These are phyloP conservation scores for Ceratocystis lukuohia DNA, from an alignment of 2,329 filamentous ascomycete species.

Conservation along the genomic window DNA sequence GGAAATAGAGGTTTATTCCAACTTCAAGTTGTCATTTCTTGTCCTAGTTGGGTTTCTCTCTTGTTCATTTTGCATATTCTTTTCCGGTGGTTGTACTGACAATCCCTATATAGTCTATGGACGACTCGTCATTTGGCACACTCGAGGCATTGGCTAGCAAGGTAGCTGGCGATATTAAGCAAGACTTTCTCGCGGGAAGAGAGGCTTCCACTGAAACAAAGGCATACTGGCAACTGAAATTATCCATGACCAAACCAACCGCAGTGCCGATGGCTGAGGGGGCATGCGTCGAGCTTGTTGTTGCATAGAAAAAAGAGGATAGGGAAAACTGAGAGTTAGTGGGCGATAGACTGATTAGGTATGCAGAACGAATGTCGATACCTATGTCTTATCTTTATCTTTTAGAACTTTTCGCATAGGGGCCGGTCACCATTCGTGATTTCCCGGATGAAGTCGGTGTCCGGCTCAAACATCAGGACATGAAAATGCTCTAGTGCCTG, in stretches of 20 bases:
- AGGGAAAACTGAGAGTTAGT: no score
- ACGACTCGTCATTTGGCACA: slow-evolving; percentile 46
- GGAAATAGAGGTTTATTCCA: no score
- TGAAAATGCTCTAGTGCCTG: slow-evolving; percentile 88
- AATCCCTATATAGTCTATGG: slow-evolving; percentile 36
- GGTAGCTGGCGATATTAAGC: slow-evolving; percentile 35
- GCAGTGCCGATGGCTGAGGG: slow-evolving; percentile 61
- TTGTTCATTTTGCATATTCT: neutral
- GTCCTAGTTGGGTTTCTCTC: neutral
- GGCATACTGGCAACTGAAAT: slow-evolving; percentile 38
- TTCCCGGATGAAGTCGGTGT: slow-evolving; percentile 51
- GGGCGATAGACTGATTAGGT: no score
- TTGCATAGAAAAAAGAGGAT: neutral
- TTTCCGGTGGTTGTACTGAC: slow-evolving; percentile 5
- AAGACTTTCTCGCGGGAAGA: slow-evolving; percentile 26
- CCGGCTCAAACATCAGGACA: slow-evolving; percentile 73
- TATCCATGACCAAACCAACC: slow-evolving; percentile 57
- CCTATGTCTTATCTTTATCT: neutral
- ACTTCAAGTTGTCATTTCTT: neutral
- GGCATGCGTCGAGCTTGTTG: slow-evolving; percentile 44
- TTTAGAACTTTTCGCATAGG: slow-evolving; percentile 35
- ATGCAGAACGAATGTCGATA: no score
- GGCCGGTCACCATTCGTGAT: slow-evolving; percentile 66
- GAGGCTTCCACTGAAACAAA: slow-evolving; percentile 16
- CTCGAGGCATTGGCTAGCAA: slow-evolving; percentile 46